These are phyloP conservation scores for Calophaca sinica DNA, from an alignment of 306 rosid genomes.

Conservation along the genomic window DNA sequence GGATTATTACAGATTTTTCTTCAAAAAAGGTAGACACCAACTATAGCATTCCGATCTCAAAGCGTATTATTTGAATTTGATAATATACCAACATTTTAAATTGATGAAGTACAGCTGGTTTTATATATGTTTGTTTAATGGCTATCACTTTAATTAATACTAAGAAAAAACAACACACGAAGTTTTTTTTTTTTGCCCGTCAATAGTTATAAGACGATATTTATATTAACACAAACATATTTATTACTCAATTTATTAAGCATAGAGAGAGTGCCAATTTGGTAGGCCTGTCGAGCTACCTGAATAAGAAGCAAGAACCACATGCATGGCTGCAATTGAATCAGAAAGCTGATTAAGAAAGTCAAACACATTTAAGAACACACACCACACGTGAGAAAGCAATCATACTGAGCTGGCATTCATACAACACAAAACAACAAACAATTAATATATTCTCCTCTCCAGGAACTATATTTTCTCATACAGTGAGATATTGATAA, in stretches of 20 bases:
- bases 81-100: constrained; percentile 55
- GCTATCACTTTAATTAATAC: constrained; percentile 35
- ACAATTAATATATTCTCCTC: constrained; percentile 19
- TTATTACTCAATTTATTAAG: constrained; percentile 26
- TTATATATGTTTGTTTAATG: constrained; percentile 37
- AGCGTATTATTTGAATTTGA: constrained; percentile 61
- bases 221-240: constrained; percentile 47
- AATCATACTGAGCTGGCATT: constrained; percentile 61
- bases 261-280: too few relatives aligned
- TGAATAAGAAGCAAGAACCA: constrained; percentile 66
- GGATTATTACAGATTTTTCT: constrained; percentile 36
- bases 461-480: constrained; percentile 25
- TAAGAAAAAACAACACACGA: neutral
- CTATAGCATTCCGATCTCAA: constrained; percentile 46
- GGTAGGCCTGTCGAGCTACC: constrained; percentile 37
- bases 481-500: too few relatives aligned
- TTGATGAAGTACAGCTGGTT: constrained; percentile 39
- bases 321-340: constrained; percentile 71
- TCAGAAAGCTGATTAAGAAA: constrained; percentile 60
- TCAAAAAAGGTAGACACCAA: constrained; percentile 48
- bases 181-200: neutral
- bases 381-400: constrained; percentile 85
- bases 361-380: constrained; percentile 86
- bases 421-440: neutral
- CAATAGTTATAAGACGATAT: neutral